Evolutionary conservation across 495 filamentous ascomycete genomes (phyloP).

Genomic region (Polyplosphaeria fusca): DNA sequence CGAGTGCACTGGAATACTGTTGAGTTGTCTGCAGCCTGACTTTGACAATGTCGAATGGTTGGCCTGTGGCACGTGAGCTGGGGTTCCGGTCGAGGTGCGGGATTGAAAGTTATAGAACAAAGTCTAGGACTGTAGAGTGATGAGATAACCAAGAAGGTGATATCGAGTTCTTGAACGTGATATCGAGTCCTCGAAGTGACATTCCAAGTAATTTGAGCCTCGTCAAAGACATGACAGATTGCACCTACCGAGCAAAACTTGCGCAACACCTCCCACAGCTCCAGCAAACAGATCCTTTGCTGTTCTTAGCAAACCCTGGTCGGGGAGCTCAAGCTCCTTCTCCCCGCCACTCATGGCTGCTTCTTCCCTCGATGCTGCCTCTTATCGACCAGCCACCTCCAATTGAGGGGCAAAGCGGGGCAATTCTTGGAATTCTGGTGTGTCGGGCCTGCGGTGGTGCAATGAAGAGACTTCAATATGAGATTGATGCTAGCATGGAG

Average conservation of each 20-base stretch:
- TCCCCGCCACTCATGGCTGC: slow-evolving; percentile 3
- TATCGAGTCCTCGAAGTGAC: too few species aligned
- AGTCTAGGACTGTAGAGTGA: too few species aligned
- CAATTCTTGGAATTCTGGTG: not conserved
- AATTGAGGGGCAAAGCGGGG: slow-evolving; percentile 6
- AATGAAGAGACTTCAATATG: not conserved
- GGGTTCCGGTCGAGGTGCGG: not conserved
- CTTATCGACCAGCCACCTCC: not conserved
- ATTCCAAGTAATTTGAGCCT: too few species aligned
- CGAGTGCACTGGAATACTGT: slow-evolving; percentile 72
- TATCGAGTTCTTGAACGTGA: too few species aligned
- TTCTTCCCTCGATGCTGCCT: not conserved
- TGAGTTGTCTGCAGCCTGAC: slow-evolving; percentile 89
- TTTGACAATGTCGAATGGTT: slow-evolving; percentile 78
- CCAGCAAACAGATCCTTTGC: slow-evolving; percentile 90
- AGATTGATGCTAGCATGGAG: too few species aligned
- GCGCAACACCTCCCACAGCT: slow-evolving; percentile 86
- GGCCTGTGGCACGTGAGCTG: not conserved
- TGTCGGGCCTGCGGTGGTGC: too few species aligned
- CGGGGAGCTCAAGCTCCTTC: slow-evolving; percentile 24
- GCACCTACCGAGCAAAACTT: slow-evolving; percentile 87
- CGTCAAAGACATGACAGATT: slow-evolving; percentile 1
- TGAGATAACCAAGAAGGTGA: too few species aligned
- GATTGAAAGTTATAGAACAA: not conserved
- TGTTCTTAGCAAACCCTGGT: slow-evolving; percentile 48